Evolutionary conservation across 179 eudicot species (phyloP).

Genomic region (Drosera spatulata): DNA sequence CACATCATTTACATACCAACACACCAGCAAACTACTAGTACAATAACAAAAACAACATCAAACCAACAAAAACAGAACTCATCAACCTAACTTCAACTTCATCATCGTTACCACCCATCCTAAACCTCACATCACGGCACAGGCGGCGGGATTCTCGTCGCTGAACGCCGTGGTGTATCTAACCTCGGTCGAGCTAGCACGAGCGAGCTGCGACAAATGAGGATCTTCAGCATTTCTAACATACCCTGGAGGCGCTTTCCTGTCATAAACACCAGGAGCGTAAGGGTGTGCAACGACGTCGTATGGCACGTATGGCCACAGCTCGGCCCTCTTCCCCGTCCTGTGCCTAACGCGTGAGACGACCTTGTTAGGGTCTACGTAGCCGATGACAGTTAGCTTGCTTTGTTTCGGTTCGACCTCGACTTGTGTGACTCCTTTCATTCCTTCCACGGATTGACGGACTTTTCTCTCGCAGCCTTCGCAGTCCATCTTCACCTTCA

Average conservation of each 20-base stretch:
- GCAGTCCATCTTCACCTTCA: constrained; percentile 58
- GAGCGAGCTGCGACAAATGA: constrained; percentile 20
- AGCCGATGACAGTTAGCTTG: constrained; percentile 53
- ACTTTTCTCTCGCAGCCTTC: constrained; percentile 75
- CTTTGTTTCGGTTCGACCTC: constrained; percentile 41
- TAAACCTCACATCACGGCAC: constrained; percentile 37
- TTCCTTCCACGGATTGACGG: constrained; percentile 54
- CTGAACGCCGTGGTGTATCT: constrained; percentile 66
- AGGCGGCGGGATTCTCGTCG: constrained; percentile 57
- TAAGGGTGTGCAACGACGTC: constrained; percentile 67
- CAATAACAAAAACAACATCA: too few species aligned
- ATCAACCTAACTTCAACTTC: too few species aligned
- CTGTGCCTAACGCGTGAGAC: constrained; percentile 52
- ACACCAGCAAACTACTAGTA: too few species aligned
- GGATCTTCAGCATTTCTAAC: constrained; percentile 34
- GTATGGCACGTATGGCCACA: constrained; percentile 65
- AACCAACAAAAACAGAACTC: too few species aligned
- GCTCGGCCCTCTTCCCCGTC: constrained; percentile 55
- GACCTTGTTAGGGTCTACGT: constrained; percentile 58
- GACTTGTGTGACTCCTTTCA: constrained; percentile 56
- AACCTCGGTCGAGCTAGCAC: constrained; percentile 74
- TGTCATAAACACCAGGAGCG: constrained; percentile 47
- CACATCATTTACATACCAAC: too few species aligned
- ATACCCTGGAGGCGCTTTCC: constrained; percentile 62
- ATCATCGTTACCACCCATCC: too few species aligned